Percentiles rank a stretch among this genome's conserved stretches.
phyloP scores from a whole-genome alignment of 169 alveolate species.

The Blepharisma undulans region DNA sequence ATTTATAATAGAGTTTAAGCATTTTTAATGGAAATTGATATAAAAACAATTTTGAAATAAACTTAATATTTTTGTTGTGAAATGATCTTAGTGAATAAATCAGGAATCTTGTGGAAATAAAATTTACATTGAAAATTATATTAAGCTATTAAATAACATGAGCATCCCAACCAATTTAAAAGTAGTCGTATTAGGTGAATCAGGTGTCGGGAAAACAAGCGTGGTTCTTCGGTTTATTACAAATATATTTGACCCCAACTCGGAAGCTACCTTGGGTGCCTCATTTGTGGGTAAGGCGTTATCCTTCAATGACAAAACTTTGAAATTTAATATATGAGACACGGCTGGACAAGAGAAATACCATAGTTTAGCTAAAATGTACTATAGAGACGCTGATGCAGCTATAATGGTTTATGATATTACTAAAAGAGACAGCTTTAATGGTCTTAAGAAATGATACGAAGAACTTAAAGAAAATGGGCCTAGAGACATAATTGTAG shows the following conservation, averaged over 20 bases:
- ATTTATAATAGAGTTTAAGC: neutral
- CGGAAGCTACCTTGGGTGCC: conserved; percentile 75
- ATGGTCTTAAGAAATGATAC: neutral
- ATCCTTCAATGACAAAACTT: conserved; percentile 15
- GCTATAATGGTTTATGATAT: conserved; percentile 66
- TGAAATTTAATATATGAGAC: conserved; percentile 53
- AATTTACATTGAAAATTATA: neutral
- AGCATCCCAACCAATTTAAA: conserved; percentile 41
- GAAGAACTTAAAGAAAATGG: neutral
- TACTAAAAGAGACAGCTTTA: neutral
- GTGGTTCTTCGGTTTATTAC: conserved; percentile 57
- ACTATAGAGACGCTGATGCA: conserved; percentile 65
- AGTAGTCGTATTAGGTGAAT: conserved; percentile 79
- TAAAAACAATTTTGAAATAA: neutral
- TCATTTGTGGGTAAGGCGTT: conserved; percentile 54
- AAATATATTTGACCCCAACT: conserved; percentile 51
- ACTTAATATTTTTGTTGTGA: neutral
- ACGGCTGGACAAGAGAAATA: conserved; percentile 76
- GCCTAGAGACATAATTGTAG: neutral
- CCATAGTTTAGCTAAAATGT: conserved; percentile 56
- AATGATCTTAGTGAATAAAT: neutral
- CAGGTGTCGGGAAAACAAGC: conserved; percentile 82
- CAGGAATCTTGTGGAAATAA: neutral
- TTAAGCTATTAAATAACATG: neutral
- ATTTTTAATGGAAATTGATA: neutral